Evolutionary conservation across 2,329 filamentous ascomycete species (phyloP).

Genomic region (Fusarium chaquense): DNA sequence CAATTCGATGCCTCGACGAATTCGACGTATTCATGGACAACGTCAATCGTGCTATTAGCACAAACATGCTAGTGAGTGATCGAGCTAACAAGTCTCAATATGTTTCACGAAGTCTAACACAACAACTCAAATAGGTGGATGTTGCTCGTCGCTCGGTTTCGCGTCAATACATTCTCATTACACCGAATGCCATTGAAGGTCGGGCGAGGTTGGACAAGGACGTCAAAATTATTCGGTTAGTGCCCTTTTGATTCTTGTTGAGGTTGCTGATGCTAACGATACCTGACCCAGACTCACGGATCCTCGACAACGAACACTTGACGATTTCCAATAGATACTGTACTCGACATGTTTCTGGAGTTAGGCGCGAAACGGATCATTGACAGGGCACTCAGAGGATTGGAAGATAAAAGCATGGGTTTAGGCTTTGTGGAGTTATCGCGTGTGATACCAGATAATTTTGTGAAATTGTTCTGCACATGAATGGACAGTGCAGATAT

Average conservation of each 20-base stretch:
- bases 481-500: constrained; percentile 9
- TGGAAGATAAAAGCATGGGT: constrained; percentile 15
- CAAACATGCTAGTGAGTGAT: constrained; percentile 85
- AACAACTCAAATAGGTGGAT: constrained; percentile 68
- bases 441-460: constrained; percentile 20
- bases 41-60: constrained; percentile 92
- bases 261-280: constrained; percentile 42
- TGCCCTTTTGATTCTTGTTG: background rate
- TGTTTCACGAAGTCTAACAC: constrained; percentile 4
- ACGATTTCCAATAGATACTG: constrained; percentile 6
- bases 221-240: constrained; percentile 81
- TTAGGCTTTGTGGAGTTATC: constrained; percentile 22
- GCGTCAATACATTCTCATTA: constrained; percentile 95
- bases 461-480: constrained; percentile 18
- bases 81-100: background rate
- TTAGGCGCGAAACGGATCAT: constrained; percentile 15
- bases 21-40: constrained; percentile 99
- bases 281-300: constrained; percentile 63
- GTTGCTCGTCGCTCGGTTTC: constrained; percentile 89
- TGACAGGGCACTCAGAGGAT: constrained; percentile 18
- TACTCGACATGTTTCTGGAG: constrained; percentile 23
- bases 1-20: constrained; percentile 93
- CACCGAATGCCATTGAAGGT: constrained; percentile 83
- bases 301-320: constrained; percentile 66
- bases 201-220: constrained; percentile 71